A percentile compares a stretch with the other conserved stretches of the same genome.
phyloP scores from a whole-genome alignment of 495 filamentous ascomycete genomes.

The Annulohypoxylon bovei region DNA sequence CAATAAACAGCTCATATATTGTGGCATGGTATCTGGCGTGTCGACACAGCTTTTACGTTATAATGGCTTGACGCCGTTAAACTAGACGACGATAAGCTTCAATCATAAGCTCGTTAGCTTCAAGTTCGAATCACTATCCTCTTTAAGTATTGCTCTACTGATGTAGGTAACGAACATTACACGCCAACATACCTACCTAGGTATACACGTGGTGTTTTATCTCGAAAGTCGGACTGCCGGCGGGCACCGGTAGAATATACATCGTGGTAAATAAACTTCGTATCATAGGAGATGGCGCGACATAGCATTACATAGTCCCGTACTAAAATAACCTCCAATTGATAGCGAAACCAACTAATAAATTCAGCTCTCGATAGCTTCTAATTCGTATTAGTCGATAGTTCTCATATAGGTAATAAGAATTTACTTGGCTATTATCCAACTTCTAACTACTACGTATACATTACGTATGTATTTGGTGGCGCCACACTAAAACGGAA shows the following conservation, averaged over 20 bases:
- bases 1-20: background rate
- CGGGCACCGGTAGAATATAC: background rate
- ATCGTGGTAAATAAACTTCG: background rate
- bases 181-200: too few species aligned
- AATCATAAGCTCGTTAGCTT: background rate
- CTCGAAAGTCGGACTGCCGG: background rate
- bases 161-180: too few species aligned
- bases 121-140: background rate
- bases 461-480: background rate
- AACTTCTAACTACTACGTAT: background rate
- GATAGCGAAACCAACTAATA: slow-evolving; percentile 18
- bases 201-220: background rate
- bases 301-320: background rate
- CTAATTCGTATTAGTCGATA: background rate
- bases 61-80: background rate
- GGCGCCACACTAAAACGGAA: background rate
- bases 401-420: background rate
- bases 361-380: slow-evolving; percentile 11
- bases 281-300: slow-evolving; percentile 1
- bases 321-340: background rate
- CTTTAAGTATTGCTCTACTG: too few species aligned
- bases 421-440: background rate
- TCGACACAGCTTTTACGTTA: background rate
- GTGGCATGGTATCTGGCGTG: slow-evolving; percentile 17
- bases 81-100: background rate